phyloP scores from a whole-genome alignment of 495 filamentous ascomycete genomes.

The Evernia prunastri region DNA sequence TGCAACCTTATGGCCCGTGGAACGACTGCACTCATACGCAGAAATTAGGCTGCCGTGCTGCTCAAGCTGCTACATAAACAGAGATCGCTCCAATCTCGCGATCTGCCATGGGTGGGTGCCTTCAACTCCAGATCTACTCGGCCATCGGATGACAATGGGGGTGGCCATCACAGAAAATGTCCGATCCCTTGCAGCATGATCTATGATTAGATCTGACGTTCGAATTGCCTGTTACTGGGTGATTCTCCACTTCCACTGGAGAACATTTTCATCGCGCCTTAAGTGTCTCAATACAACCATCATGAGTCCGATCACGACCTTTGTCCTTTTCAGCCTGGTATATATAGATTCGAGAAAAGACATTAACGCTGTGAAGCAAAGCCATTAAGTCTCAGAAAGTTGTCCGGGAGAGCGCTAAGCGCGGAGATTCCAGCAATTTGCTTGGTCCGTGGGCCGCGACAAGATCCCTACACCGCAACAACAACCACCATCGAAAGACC shows the following conservation, averaged over 20 bases:
- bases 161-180: background rate
- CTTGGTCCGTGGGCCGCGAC: background rate
- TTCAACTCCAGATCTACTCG: background rate
- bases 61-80: background rate
- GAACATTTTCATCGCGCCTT: background rate
- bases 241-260: background rate
- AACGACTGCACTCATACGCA: background rate
- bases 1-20: background rate
- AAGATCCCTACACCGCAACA: background rate
- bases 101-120: background rate
- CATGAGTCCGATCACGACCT: background rate
- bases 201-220: background rate
- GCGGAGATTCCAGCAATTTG: constrained; percentile 2
- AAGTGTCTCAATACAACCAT: background rate
- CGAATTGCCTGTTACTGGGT: background rate
- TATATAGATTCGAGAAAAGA: background rate
- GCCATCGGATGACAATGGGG: background rate
- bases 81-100: background rate
- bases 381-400: background rate
- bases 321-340: background rate
- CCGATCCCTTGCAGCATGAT: background rate
- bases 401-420: background rate
- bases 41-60: background rate
- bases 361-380: background rate
- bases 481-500: background rate